Evolutionary conservation across 2,329 filamentous ascomycete species (phyloP).

Genomic region (Colletotrichum navitas): DNA sequence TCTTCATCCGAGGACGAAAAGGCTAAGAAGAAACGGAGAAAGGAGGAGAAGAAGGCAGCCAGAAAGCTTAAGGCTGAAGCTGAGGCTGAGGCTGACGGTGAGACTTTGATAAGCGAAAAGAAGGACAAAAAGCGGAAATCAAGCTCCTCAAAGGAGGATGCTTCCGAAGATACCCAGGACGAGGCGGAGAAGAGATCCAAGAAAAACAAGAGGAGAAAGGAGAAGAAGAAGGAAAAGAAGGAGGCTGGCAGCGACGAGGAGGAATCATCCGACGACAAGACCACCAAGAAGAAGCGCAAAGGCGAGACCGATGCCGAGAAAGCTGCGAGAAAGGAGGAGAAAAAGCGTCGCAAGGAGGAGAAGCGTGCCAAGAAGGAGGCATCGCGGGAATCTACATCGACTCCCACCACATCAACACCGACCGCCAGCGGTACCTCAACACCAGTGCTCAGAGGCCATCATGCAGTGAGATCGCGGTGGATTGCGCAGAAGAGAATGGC

Average conservation of each 20-base stretch:
- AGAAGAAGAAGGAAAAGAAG: constrained; percentile 57
- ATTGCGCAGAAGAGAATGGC: constrained; percentile 92
- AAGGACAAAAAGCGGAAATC: constrained; percentile 59
- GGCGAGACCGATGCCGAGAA: constrained; percentile 52
- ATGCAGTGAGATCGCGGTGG: constrained; percentile 82
- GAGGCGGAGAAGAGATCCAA: constrained; percentile 47
- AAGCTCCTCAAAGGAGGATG: constrained; percentile 48
- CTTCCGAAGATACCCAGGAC: constrained; percentile 45
- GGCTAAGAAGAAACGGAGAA: constrained; percentile 54
- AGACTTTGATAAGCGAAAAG: constrained; percentile 47
- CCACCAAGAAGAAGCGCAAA: constrained; percentile 50
- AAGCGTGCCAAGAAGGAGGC: constrained; percentile 56
- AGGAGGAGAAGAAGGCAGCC: constrained; percentile 53
- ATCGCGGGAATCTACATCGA: constrained; percentile 43
- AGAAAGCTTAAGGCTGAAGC: constrained; percentile 46
- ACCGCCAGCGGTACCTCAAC: constrained; percentile 61
- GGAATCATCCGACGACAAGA: constrained; percentile 39
- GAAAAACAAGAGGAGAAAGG: constrained; percentile 47
- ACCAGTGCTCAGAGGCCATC: constrained; percentile 67
- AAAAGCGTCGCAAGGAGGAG: constrained; percentile 57
- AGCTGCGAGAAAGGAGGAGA: constrained; percentile 65
- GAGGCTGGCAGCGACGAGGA: constrained; percentile 47
- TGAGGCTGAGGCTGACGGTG: constrained; percentile 21
- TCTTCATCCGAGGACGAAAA: constrained; percentile 49
- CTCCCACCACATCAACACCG: constrained; percentile 53